A percentile compares a stretch with the other conserved stretches of the same genome.
Conservation (phyloP, 2,329 filamentous ascomycete species). For the Neonectria magnoliae region DNA sequence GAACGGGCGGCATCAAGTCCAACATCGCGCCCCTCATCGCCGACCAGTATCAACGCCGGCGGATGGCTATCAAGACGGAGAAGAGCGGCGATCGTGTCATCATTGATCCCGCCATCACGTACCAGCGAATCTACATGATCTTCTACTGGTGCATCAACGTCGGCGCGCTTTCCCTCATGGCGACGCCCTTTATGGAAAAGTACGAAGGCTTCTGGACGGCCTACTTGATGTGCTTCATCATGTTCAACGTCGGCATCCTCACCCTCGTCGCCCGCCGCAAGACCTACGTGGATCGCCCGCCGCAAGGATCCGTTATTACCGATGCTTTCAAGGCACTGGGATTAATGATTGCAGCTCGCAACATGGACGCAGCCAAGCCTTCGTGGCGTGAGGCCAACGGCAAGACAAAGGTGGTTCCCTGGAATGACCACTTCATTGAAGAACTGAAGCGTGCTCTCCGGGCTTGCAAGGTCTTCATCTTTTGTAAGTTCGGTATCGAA, state of each 20-base stretch:
- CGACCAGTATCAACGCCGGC: slow-evolving; percentile 70
- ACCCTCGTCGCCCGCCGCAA: slow-evolving; percentile 60
- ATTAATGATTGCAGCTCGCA: slow-evolving; percentile 54
- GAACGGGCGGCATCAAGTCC: slow-evolving; percentile 76
- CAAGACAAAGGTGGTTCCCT: slow-evolving; percentile 57
- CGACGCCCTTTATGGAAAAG: slow-evolving; percentile 74
- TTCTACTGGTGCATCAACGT: slow-evolving; percentile 81
- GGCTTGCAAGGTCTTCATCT: slow-evolving; percentile 77
- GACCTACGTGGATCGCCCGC: slow-evolving; percentile 61
- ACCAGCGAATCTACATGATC: slow-evolving; percentile 77
- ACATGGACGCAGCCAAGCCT: slow-evolving; percentile 71
- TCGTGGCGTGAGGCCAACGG: slow-evolving; percentile 67
- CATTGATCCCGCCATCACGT: slow-evolving; percentile 72
- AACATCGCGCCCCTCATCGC: slow-evolving; percentile 69
- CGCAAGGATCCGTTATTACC: slow-evolving; percentile 71
- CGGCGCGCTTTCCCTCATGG: slow-evolving; percentile 74
- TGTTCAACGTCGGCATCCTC: slow-evolving; percentile 69
- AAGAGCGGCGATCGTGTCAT: slow-evolving; percentile 67
- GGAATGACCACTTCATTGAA: slow-evolving; percentile 77
- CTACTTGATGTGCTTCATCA: slow-evolving; percentile 65
- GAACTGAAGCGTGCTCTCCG: slow-evolving; percentile 73
- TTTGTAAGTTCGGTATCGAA: slow-evolving; percentile 49
- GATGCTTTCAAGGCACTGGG: slow-evolving; percentile 66
- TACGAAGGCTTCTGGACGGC: slow-evolving; percentile 75
- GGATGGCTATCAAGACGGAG: slow-evolving; percentile 60